phyloP scores from a whole-genome alignment of 169 alveolate genomes.

The Eimeria necatrix region DNA sequence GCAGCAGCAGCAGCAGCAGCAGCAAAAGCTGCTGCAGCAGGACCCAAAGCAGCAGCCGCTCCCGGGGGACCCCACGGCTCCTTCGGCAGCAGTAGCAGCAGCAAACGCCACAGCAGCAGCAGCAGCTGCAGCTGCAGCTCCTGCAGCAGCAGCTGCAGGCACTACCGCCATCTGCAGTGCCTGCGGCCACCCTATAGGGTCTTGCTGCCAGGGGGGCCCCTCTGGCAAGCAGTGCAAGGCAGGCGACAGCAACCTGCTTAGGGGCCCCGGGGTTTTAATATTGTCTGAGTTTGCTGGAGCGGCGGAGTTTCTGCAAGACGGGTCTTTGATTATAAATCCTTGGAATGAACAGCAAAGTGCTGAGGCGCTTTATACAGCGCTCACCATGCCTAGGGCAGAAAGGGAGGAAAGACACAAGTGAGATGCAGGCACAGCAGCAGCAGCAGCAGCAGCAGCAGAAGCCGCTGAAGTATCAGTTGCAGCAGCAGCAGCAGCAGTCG shows the following conservation, averaged over 20 bases:
- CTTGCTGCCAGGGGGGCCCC: too few species aligned
- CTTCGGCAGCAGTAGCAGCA: constrained; percentile 14
- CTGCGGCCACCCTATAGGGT: too few species aligned
- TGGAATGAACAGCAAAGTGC: constrained; percentile 81
- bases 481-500: too few species aligned
- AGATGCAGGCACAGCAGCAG: background rate
- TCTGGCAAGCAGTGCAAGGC: too few species aligned
- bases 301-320: constrained; percentile 79
- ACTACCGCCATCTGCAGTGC: too few species aligned
- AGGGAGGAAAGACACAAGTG: constrained; percentile 77
- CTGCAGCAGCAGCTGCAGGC: background rate
- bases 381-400: constrained; percentile 79
- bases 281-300: constrained; percentile 85
- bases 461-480: too few species aligned
- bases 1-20: background rate
- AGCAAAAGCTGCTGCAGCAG: constrained; percentile 6
- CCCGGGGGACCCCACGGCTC: background rate
- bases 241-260: too few species aligned
- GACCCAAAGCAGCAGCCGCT: background rate
- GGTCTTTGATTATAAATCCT: constrained; percentile 81
- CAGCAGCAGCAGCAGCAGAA: too few species aligned
- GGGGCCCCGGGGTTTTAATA: constrained; percentile 71
- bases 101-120: background rate
- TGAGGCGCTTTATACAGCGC: constrained; percentile 81
- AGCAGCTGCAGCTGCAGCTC: background rate